These are phyloP conservation scores for Artemisia tridentata DNA, from an alignment of 129 eudicot genomes.

Conservation along the genomic window DNA sequence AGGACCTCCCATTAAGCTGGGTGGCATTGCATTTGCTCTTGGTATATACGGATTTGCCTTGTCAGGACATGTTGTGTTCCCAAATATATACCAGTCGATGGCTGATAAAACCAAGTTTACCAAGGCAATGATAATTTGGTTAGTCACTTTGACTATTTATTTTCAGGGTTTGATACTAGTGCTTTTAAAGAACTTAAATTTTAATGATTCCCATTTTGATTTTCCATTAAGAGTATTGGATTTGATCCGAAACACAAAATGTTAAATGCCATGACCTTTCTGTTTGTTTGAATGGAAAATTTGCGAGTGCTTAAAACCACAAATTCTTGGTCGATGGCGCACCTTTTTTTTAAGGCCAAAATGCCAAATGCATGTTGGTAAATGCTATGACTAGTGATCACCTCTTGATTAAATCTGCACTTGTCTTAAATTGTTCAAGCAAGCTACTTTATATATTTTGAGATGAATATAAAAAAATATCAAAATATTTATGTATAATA, in stretches of 20 bases:
- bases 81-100: conserved; percentile 92
- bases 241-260: background rate
- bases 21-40: conserved; percentile 69
- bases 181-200: background rate
- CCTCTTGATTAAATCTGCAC: background rate
- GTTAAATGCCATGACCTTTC: background rate
- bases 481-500: no score
- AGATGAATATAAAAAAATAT: background rate
- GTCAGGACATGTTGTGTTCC: conserved; percentile 85
- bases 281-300: no score
- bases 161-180: background rate
- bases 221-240: background rate
- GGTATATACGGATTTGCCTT: conserved; percentile 85
- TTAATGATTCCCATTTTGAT: background rate
- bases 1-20: conserved; percentile 46
- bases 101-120: conserved; percentile 76
- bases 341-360: no score
- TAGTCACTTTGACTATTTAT: conserved; percentile 16
- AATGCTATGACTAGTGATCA: background rate
- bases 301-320: no score
- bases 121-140: conserved; percentile 62
- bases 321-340: no score
- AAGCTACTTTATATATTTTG: conserved; percentile 1
- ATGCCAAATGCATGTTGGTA: background rate
- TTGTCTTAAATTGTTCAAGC: conserved; percentile 5